Evolutionary conservation across 352 stramenopile species (phyloP), one percentile per base, ranked within the genome.

Genomic region (Phytophthora cryptogea): DNA sequence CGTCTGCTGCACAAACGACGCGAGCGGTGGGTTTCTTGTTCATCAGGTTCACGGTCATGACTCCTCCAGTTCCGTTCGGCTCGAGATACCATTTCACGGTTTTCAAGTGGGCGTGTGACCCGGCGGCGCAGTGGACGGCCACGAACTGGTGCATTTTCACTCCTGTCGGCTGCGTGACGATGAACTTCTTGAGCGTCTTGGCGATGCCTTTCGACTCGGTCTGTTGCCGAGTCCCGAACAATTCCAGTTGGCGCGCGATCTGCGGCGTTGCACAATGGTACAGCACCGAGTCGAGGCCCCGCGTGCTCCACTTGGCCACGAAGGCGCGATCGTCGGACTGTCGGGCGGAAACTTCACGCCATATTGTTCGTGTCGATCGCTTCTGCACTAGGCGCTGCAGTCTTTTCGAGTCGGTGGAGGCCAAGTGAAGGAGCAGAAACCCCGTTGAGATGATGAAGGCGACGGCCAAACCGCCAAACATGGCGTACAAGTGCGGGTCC

Each of bases 401-500:
- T 35, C 16, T 51, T 23, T 57, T 67, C 0, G 47, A 50, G n/a
- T 62, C 60, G 7, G 48, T 55, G 0, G 58, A 56, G 0, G 54
- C 54, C 27, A 63, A 56, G 16, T 71, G 66, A n/a, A 76, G 32
- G 0, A 69, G n/a, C 3, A 65, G 13, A 14, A 76, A 79, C 0
- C 59, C 52, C 7, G 43, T 30, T 3, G 66, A 73, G 14, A 76
- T 70, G 4, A 74, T 39, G 14, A 73, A 33, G 1, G 67, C 58
- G 7, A 79, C 50, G 1, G 62, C 31, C n/a, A 76, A 40, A 8
- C 67, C 64, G 3, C 67, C 63, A 17, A 72, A 62, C 3, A 79
- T 74, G n/a, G 70, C 70, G 56, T 74, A 79, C 20, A 79, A 31
- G 20, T 79, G 70, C 23, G 70, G 67, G 11, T 79, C 70, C 0